phyloP scores from a whole-genome alignment of 768 basidiomycete species.

The Tulasnella sp. region DNA sequence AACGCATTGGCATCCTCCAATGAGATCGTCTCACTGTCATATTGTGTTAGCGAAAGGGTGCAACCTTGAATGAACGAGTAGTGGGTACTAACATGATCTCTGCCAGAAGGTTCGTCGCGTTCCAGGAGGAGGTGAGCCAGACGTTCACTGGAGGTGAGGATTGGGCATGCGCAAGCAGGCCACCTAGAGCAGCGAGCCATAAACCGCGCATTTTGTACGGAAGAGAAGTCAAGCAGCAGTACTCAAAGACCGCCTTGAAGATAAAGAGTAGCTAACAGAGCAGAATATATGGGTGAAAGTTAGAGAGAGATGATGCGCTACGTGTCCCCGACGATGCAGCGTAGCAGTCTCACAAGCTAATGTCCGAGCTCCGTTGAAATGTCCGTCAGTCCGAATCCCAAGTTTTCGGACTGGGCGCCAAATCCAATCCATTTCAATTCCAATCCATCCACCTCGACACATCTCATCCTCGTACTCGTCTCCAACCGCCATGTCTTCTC shows the following conservation, averaged over 20 bases:
- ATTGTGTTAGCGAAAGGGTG: background rate
- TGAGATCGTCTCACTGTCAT: conserved; percentile 63
- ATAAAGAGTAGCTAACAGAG: background rate
- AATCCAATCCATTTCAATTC: conserved; percentile 1
- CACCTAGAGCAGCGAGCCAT: background rate
- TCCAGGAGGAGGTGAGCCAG: conserved; percentile 52
- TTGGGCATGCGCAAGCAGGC: conserved; percentile 3
- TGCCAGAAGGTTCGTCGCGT: conserved; percentile 47
- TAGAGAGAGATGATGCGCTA: background rate
- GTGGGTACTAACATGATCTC: conserved; percentile 46
- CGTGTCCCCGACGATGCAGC: background rate
- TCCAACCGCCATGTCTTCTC: background rate
- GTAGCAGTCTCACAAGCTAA: too few relatives aligned
- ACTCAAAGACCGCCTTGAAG: background rate
- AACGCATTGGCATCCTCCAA: conserved; percentile 61
- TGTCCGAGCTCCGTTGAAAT: too few relatives aligned
- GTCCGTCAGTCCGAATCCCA: too few relatives aligned
- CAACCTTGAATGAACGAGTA: background rate
- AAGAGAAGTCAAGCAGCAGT: background rate
- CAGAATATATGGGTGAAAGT: background rate
- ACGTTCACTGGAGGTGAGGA: conserved; percentile 44
- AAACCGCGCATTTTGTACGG: background rate
- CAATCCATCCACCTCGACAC: background rate
- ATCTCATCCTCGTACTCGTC: background rate
- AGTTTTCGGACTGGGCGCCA: too few relatives aligned